Conservation (phyloP, 2,329 filamentous ascomycete genomes). For the Colletotrichum magnum region DNA sequence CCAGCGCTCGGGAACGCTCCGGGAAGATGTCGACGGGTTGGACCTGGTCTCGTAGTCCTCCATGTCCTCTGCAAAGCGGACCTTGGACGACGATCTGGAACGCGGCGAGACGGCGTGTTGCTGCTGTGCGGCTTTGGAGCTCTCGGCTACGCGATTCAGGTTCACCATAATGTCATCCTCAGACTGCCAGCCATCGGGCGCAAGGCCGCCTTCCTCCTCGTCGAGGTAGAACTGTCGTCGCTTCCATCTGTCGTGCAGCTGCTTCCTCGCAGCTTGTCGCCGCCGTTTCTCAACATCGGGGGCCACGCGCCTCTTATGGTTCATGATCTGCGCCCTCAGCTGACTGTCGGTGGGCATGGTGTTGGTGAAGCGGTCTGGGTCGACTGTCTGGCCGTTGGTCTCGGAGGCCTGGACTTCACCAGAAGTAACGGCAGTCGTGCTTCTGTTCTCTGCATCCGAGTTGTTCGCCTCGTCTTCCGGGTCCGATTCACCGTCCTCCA, state of each 20-base stretch:
- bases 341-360: conserved; percentile 57
- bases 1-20: conserved; percentile 81
- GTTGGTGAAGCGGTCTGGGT: conserved; percentile 49
- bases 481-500: conserved; percentile 41
- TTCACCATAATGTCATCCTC: conserved; percentile 69
- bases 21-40: conserved; percentile 80
- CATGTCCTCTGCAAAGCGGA: conserved; percentile 80
- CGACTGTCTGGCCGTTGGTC: conserved; percentile 30
- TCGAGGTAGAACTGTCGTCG: conserved; percentile 86
- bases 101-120: conserved; percentile 60
- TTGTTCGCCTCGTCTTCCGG: conserved; percentile 45
- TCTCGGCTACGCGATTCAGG: conserved; percentile 55
- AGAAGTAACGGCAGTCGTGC: neutral
- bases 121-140: conserved; percentile 58
- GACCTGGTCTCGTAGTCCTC: conserved; percentile 80
- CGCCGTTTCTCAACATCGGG: conserved; percentile 57
- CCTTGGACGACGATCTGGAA: conserved; percentile 84
- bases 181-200: conserved; percentile 74
- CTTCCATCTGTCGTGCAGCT: conserved; percentile 80
- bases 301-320: conserved; percentile 52
- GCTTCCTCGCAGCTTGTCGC: conserved; percentile 59
- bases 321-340: conserved; percentile 54
- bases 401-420: conserved; percentile 30
- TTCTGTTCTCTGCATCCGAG: conserved; percentile 46
- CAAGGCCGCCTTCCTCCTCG: conserved; percentile 82